Evolutionary conservation across 192 early-diverging fungal genomes (phyloP), one percentile per base, ranked within the genome.

Genomic region (Backusella psychrophila): DNA sequence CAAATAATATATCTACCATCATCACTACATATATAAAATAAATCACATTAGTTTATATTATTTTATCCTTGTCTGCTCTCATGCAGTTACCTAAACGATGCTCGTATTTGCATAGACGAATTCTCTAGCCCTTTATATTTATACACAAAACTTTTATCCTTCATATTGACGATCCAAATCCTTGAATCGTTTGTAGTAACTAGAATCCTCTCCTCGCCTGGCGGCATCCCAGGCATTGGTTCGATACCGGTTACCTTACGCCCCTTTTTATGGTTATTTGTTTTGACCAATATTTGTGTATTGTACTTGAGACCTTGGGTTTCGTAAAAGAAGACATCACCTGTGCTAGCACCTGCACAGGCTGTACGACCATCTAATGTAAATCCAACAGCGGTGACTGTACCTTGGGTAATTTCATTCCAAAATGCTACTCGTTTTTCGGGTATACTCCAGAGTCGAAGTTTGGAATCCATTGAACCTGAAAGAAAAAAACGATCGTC

Each of bases 171-270:
- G 77, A 97, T 80, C 63, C 95, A 87, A 71, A 97, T 85, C 0
- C 90, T 85, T 33, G 94, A 96, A 86, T 97, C 95, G 71, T 92
- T 95, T 49, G 90, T 91, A 11, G 93, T 93, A 4, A 95, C 88
- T 5, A 95, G 72, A 19, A 95, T 73, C 73, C 87, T 89, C 21
- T 92, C 90, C 65, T 91, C 89, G 29, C 85, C 88, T 3, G 81
- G 78, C n/a, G 74, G 78, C 49, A 90, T 74, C 78, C 85, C 74
- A 12, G 90, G 87, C 75, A 91, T 84, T 41, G 85, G 53, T 72
- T 93, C 90, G 66, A 97, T 95, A 3, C 95, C 93, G 6, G 93
- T 95, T 68, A 97, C 94, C 70, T 95, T 95, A 66, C 85, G 88
- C 17, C 90, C 89, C 71, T 90, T 91, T 71, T 91, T 90, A 3